phyloP scores from a whole-genome alignment of 306 rosid genomes.

The Trifolium subterraneum region DNA sequence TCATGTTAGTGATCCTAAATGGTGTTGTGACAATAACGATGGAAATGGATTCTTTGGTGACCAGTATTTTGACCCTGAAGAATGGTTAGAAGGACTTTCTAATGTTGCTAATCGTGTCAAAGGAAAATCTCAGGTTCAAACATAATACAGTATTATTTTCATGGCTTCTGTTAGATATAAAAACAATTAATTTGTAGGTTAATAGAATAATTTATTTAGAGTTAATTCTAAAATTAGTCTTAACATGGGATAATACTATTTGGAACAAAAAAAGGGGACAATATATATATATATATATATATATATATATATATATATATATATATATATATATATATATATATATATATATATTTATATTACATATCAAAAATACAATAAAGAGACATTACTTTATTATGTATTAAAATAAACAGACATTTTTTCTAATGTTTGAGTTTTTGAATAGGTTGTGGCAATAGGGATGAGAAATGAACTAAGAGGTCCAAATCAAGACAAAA shows the following conservation, averaged over 20 bases:
- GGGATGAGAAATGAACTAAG: conserved; percentile 51
- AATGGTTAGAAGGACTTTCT: conserved; percentile 50
- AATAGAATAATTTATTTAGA: too few species aligned
- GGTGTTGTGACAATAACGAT: conserved; percentile 46
- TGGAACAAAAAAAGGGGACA: too few species aligned
- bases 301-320: too few species aligned
- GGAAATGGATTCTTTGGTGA: conserved; percentile 54
- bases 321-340: too few species aligned
- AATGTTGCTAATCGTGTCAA: conserved; percentile 31
- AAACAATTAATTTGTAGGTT: too few species aligned
- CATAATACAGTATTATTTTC: neutral
- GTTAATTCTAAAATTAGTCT: too few species aligned
- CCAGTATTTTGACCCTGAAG: conserved; percentile 7
- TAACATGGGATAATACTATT: too few species aligned
- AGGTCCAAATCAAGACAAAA: conserved; percentile 36
- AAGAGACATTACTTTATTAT: neutral
- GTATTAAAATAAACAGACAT: neutral
- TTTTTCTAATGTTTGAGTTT: neutral
- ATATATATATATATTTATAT: too few species aligned
- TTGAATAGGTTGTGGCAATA: conserved; percentile 44
- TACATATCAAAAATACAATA: too few species aligned
- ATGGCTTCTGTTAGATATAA: neutral
- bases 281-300: too few species aligned
- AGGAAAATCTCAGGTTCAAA: conserved; percentile 36
- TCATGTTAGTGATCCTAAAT: conserved; percentile 47